Conservation (phyloP, 257 asterid genomes). For the Plantago major region DNA sequence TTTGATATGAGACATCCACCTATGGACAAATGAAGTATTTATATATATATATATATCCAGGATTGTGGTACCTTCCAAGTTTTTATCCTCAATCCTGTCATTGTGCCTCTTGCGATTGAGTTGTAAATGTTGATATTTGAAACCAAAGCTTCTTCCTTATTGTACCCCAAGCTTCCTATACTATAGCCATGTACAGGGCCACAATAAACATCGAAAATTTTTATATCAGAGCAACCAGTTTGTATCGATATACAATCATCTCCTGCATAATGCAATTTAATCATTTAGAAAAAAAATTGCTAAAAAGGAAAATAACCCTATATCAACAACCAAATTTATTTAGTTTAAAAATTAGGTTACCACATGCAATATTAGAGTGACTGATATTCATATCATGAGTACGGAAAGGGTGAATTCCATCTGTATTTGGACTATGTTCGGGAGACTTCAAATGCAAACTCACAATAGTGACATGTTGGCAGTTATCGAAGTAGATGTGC, state of each 20-base stretch:
- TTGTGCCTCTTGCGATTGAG: constrained; percentile 14
- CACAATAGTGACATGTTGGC: constrained; percentile 4
- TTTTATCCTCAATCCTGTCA: constrained; percentile 28
- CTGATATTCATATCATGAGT: constrained; percentile 15
- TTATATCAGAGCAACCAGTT: constrained; percentile 13
- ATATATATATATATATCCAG: no score
- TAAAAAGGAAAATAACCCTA: no score
- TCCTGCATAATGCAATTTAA: constrained; percentile 10
- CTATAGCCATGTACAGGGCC: constrained; percentile 33
- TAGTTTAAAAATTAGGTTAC: no score
- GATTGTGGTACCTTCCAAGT: constrained; percentile 27
- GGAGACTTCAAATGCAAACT: constrained; percentile 16
- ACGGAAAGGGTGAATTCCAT: constrained; percentile 22
- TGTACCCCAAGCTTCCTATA: constrained; percentile 21
- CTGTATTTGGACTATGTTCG: constrained; percentile 25
- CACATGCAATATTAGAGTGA: constrained; percentile 21
- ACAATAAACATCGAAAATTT: constrained; percentile 10
- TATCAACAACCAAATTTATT: no score
- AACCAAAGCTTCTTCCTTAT: constrained; percentile 13
- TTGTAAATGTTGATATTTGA: constrained; percentile 6
- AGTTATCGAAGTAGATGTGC: constrained; percentile 13
- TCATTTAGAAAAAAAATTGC: no score
- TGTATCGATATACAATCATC: constrained; percentile 29
- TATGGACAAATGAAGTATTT: no score
- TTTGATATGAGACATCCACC: no score